Conservation (phyloP, 352 stramenopile genomes). For the Globisporangium uncinulatum region DNA sequence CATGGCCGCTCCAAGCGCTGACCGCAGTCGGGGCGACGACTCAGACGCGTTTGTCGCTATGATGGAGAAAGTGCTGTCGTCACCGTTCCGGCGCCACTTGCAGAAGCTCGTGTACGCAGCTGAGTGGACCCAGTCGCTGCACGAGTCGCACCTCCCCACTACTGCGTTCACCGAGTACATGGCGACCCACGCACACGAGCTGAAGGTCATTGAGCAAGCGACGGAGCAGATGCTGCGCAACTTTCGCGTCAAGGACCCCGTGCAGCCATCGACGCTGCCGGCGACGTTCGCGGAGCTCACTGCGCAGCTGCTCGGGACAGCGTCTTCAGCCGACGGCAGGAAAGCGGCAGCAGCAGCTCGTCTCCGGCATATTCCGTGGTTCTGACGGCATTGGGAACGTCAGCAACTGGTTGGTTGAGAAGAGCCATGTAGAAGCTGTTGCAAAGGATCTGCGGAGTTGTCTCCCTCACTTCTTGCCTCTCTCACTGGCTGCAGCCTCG, state of each 20-base stretch:
- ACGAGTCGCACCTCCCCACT: constrained; percentile 48
- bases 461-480: constrained; percentile 33
- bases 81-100: constrained; percentile 57
- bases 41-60: constrained; percentile 19
- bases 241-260: constrained; percentile 39
- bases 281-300: constrained; percentile 24
- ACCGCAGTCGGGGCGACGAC: background rate
- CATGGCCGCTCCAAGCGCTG: background rate
- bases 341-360: constrained; percentile 5
- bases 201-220: constrained; percentile 40
- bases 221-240: constrained; percentile 54
- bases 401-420: background rate
- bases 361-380: constrained; percentile 38
- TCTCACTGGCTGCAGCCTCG: constrained; percentile 52
- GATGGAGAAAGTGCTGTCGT: constrained; percentile 48
- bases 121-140: constrained; percentile 54
- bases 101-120: constrained; percentile 46
- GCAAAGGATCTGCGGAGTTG: constrained; percentile 40
- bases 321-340: background rate
- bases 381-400: constrained; percentile 15
- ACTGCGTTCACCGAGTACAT: constrained; percentile 56
- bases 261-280: constrained; percentile 23
- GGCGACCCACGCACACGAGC: constrained; percentile 45
- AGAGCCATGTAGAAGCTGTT: too few relatives aligned
- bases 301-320: constrained; percentile 11